Evolutionary conservation across 352 stramenopile species (phyloP), one percentile per base, ranked within the genome.

Genomic region (Phytophthora gonapodyides): DNA sequence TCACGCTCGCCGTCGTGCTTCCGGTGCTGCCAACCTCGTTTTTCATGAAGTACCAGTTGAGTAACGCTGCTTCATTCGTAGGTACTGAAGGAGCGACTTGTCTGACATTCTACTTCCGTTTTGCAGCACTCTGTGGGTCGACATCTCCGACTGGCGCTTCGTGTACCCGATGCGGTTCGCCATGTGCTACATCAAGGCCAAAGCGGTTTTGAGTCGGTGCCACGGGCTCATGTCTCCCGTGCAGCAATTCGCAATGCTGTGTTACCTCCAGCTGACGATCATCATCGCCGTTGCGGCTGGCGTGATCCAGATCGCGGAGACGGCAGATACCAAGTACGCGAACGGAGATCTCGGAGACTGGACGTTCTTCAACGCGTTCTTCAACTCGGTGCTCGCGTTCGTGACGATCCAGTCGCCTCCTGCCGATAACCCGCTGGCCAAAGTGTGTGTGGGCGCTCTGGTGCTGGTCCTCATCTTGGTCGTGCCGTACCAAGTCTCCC

Each of bases 341-440:
- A 67, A 70, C 12, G 86, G 78, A 9, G 56, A 87, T 27, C 61
- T 73, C 3, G 84, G 82, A 7, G 84, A 94, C 37, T 93, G 83
- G 83, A 94, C 85, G 1, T 94, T 93, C 48, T 94, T 93, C 72
- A 93, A 91, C 59, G 71, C 83, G 16, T 91, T 89, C 57, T 94
- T 94, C 67, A 93, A 94, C 57, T 94, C 85, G 12, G 77, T 94
- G 33, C 77, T 94, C 19, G 77, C 90, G 30, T 94, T 94, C 17
- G 85, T 94, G 40, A 91, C 85, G 5, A 94, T 94, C 61, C 78
- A 91, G 59, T 91, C 84, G 13, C 83, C 85, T n/a, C 84, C 85
- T 1, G 83, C 85, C 1, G 82, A 94, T 37, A 94, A 92, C 34
- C 71, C 74, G 11, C 68, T 94, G 13, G 78, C 85, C 31, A 91